Evolutionary conservation across 2,329 filamentous ascomycete species (phyloP).

Genomic region (Aspergillus phoenicis): DNA sequence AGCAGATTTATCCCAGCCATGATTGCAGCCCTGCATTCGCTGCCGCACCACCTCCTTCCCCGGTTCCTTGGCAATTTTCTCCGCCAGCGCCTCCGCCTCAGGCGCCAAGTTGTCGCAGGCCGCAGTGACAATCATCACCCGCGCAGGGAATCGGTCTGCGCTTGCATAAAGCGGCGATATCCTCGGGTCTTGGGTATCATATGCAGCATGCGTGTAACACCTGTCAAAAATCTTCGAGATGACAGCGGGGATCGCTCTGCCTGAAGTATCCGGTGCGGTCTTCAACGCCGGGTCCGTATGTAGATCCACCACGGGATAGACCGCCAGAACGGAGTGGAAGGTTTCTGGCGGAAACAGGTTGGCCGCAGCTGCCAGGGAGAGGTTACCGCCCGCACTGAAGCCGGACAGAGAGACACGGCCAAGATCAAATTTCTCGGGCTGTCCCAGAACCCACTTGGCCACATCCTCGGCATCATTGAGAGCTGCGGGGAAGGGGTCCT

Average conservation of each 20-base stretch:
- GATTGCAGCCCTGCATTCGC: slow-evolving; percentile 38
- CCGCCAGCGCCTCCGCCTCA: slow-evolving; percentile 35
- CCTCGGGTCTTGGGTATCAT: slow-evolving; percentile 34
- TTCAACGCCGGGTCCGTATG: slow-evolving; percentile 22
- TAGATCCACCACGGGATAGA: slow-evolving; percentile 37
- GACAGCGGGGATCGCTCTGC: slow-evolving; percentile 25
- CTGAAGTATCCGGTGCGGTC: slow-evolving; percentile 24
- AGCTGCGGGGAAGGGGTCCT: slow-evolving; percentile 44
- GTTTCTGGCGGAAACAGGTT: slow-evolving; percentile 33
- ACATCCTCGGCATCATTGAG: slow-evolving; percentile 46
- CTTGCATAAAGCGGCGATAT: slow-evolving; percentile 35
- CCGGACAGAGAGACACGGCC: slow-evolving; percentile 40
- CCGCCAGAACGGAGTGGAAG: slow-evolving; percentile 36
- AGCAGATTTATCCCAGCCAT: slow-evolving; percentile 45
- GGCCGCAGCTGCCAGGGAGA: slow-evolving; percentile 39
- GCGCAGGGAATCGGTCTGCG: slow-evolving; percentile 30
- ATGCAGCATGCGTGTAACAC: slow-evolving; percentile 30
- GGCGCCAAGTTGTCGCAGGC: slow-evolving; percentile 32
- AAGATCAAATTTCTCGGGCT: slow-evolving; percentile 37
- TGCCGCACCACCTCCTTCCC: slow-evolving; percentile 33
- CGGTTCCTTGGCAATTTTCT: slow-evolving; percentile 23
- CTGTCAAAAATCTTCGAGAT: slow-evolving; percentile 33
- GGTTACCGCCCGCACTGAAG: slow-evolving; percentile 49
- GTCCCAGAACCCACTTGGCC: slow-evolving; percentile 39
- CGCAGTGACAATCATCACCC: slow-evolving; percentile 35